Evolutionary conservation across 768 basidiomycete species (phyloP).

Genomic region (Trametes coccinea): DNA sequence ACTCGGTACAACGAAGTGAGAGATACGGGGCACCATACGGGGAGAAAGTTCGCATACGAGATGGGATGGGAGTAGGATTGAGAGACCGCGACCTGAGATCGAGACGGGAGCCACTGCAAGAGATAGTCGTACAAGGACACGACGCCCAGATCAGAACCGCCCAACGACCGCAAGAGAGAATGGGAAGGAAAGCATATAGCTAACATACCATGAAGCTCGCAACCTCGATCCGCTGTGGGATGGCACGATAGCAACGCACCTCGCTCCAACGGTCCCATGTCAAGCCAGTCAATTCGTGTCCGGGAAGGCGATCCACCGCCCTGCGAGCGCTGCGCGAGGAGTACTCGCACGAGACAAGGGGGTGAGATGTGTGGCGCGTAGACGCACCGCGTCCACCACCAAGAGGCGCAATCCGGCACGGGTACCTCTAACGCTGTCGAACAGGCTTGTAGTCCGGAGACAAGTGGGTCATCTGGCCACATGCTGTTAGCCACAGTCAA

Average conservation of each 20-base stretch:
- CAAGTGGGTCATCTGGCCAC: neutral
- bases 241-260: neutral
- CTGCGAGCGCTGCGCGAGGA: neutral
- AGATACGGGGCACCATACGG: neutral
- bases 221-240: conserved; percentile 9
- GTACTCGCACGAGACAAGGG: neutral
- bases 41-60: conserved; percentile 9
- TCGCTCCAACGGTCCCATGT: conserved; percentile 1
- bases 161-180: conserved; percentile 1
- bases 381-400: conserved; percentile 5
- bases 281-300: conserved; percentile 6
- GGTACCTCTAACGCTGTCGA: conserved; percentile 7
- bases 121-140: neutral
- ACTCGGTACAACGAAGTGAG: neutral
- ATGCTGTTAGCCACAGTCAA: neutral
- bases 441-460: conserved; percentile 5
- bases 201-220: conserved; percentile 15
- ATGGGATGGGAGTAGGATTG: neutral
- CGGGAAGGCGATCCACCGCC: conserved; percentile 1
- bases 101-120: conserved; percentile 12
- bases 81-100: neutral
- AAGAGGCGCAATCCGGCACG: conserved; percentile 1
- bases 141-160: conserved; percentile 15
- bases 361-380: neutral
- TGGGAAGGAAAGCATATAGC: conserved; percentile 3